These are phyloP conservation scores for Geopyxis carbonaria DNA, from an alignment of 495 filamentous ascomycete genomes.

Conservation along the genomic window DNA sequence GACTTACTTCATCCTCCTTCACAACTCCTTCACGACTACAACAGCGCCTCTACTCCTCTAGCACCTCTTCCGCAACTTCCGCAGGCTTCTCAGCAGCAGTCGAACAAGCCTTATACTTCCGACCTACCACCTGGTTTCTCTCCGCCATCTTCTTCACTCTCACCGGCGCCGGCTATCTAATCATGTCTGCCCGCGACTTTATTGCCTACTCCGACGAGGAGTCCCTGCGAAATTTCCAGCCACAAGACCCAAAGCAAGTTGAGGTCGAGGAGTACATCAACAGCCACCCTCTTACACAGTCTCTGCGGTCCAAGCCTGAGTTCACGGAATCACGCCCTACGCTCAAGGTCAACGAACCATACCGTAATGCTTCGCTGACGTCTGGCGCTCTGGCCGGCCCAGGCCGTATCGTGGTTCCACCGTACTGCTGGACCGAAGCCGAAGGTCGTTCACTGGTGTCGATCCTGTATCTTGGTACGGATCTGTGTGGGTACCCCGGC, in stretches of 20 bases:
- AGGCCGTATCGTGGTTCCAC: conserved; percentile 65
- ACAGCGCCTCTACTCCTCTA: too few relatives aligned
- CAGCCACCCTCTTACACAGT: conserved; percentile 50
- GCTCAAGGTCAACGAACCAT: conserved; percentile 54
- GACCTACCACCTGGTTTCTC: conserved; percentile 15
- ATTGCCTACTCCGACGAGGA: conserved; percentile 46
- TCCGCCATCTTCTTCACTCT: conserved; percentile 15
- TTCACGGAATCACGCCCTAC: conserved; percentile 71
- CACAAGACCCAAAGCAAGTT: conserved; percentile 40
- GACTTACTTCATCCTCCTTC: too few relatives aligned
- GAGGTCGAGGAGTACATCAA: conserved; percentile 56
- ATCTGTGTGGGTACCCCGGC: conserved; percentile 80
- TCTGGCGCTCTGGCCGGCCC: conserved; percentile 62
- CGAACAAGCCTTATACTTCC: conserved; percentile 14
- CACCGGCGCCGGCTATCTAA: conserved; percentile 9
- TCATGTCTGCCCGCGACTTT: conserved; percentile 18
- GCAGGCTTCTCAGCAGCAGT: conserved; percentile 10
- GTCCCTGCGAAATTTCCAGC: conserved; percentile 46
- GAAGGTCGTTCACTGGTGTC: conserved; percentile 55
- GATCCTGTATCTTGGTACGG: conserved; percentile 60
- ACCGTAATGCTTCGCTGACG: conserved; percentile 60
- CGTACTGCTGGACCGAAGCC: conserved; percentile 53
- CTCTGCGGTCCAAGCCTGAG: conserved; percentile 47
- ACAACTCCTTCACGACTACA: too few relatives aligned
- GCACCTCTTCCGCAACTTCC: too few relatives aligned